Base-by-base conservation (phyloP, 306 rosid species). In the Dryas drummondii region DNA sequence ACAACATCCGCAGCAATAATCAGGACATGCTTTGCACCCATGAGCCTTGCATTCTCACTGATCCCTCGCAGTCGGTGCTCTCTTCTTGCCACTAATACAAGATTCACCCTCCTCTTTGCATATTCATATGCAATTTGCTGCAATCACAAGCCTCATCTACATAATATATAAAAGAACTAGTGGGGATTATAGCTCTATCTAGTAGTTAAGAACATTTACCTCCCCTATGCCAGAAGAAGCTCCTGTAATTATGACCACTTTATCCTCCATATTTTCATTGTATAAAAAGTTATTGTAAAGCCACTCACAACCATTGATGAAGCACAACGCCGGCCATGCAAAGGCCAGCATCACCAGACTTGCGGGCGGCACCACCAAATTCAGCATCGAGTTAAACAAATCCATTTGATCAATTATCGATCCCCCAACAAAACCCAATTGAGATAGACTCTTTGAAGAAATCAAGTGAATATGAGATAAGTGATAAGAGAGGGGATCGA, bases 181-280 rank as follows among this genome's bases (percentile, higher is more conserved):
- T 2, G 37, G 37, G 22, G 22, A 22, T 22, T 22, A 22, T 22
- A 22, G 22, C 22, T 22, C 22, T 22, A 22, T 22, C 22, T 22
- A 22, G 22, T 22, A 1, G 22, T 22, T 22, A 22, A 22, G 22
- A 22, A 22, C 22, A 32, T 32, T 71, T 76, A 85, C 98, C 93
- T 91, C 98, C 76, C 98, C 98, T 14, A 91, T 91, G 72, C 79
- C 91, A n/a, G 98, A 93, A 70, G 98, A 93, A 72, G 98, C 98
- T 26, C 98, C 98, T 5, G 98, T 93, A 82, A 93, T 91, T 5
- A 93, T 88, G 46, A 93, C 96, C 0, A 89, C 97, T 79, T 90
- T 93, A 67, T 81, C 79, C 53, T 84, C 90, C 93, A 93, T 85
- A 53, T 71, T 48, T 16, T 89, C 92, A 54, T 65, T 56, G 71